Conservation (phyloP, 805 yeast species). For the Candida corydali region DNA sequence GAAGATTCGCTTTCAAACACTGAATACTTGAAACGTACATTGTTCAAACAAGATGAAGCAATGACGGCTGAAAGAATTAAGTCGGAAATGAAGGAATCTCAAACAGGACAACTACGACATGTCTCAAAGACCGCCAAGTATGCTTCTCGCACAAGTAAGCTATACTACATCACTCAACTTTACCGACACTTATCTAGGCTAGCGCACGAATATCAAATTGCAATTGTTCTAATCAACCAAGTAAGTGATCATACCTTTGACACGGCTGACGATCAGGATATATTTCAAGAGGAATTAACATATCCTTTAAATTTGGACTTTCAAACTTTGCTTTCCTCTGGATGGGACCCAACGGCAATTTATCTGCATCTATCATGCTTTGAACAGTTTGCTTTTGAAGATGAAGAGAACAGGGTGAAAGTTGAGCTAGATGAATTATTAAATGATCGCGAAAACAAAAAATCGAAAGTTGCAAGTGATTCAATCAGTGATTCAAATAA, state of each 20-base stretch:
- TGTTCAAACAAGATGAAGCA: constrained; percentile 17
- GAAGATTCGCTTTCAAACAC: constrained; percentile 40
- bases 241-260: constrained; percentile 57
- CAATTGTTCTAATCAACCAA: constrained; percentile 75
- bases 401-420: constrained; percentile 5
- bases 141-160: constrained; percentile 33
- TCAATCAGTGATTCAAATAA: no score
- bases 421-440: constrained; percentile 4
- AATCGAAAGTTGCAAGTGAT: no score
- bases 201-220: constrained; percentile 46
- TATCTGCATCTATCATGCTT: constrained; percentile 2
- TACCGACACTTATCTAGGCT: constrained; percentile 47
- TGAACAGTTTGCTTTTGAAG: constrained; percentile 5
- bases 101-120: constrained; percentile 16
- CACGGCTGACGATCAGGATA: constrained; percentile 6
- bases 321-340: constrained; percentile 69
- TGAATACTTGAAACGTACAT: constrained; percentile 24
- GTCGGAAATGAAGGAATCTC: constrained; percentile 12
- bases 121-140: constrained; percentile 19
- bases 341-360: constrained; percentile 59
- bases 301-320: constrained; percentile 48
- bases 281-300: constrained; percentile 13
- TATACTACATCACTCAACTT: constrained; percentile 38
- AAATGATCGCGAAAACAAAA: constrained; percentile 12
- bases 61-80: constrained; percentile 11